These are phyloP conservation scores for Penicillium sp. DNA, from an alignment of 2,329 filamentous ascomycete genomes.

Conservation along the genomic window DNA sequence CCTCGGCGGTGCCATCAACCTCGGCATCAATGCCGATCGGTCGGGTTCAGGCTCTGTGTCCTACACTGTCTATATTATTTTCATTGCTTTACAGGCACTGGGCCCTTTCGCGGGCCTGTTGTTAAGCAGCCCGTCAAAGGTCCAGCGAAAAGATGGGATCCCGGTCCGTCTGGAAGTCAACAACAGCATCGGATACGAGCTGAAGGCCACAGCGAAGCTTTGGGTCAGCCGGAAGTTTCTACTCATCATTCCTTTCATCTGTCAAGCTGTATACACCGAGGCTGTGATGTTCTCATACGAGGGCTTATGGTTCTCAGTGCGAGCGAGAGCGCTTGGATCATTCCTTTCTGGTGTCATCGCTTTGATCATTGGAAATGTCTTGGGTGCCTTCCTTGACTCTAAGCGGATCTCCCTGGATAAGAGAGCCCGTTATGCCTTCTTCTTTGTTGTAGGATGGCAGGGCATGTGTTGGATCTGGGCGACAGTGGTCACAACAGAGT, in stretches of 20 bases:
- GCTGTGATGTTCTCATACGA: slow-evolving; percentile 73
- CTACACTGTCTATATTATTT: slow-evolving; percentile 68
- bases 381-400: slow-evolving; percentile 68
- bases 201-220: slow-evolving; percentile 60
- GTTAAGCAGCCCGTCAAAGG: slow-evolving; percentile 61
- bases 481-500: slow-evolving; percentile 65
- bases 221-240: slow-evolving; percentile 66
- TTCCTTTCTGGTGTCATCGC: slow-evolving; percentile 71
- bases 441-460: slow-evolving; percentile 54
- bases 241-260: slow-evolving; percentile 67
- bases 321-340: slow-evolving; percentile 68
- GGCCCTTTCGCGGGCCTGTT: slow-evolving; percentile 67
- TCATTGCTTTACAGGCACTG: slow-evolving; percentile 68
- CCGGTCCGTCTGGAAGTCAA: slow-evolving; percentile 62
- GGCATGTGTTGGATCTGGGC: slow-evolving; percentile 75
- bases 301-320: slow-evolving; percentile 68
- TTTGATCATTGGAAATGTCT: slow-evolving; percentile 64
- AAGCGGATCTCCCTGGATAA: slow-evolving; percentile 55
- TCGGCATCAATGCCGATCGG: slow-evolving; percentile 64
- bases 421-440: slow-evolving; percentile 59
- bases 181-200: slow-evolving; percentile 59
- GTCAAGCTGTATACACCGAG: slow-evolving; percentile 70
- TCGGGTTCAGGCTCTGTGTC: slow-evolving; percentile 65
- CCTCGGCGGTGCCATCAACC: slow-evolving; percentile 70
- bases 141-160: slow-evolving; percentile 66